Evolutionary conservation across 1,284 basidiomycete species (phyloP).

Genomic region (Rhodotorula sp.): DNA sequence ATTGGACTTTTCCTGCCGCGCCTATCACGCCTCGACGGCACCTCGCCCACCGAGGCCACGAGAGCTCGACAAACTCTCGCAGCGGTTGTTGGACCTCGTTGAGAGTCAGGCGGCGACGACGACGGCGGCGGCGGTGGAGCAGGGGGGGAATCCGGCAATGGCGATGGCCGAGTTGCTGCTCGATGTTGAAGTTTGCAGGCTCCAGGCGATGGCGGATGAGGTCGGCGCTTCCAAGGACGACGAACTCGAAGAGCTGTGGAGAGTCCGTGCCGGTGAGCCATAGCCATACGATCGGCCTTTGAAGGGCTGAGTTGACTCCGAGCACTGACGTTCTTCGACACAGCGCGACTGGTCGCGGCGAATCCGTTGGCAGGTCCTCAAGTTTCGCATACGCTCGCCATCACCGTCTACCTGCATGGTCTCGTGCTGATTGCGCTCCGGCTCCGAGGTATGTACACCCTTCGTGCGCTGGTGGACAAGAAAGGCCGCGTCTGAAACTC

Average conservation of each 20-base stretch:
- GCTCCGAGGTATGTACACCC: not conserved
- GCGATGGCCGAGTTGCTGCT: not conserved
- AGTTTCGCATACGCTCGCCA: not conserved
- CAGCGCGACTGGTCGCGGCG: not conserved
- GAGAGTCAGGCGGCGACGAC: not conserved
- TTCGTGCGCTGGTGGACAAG: too few relatives aligned
- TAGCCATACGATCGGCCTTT: too few relatives aligned
- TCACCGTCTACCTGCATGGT: not conserved
- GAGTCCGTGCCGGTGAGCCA: not conserved
- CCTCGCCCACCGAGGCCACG: not conserved
- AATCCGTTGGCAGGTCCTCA: conserved; percentile 1
- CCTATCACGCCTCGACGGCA: too few relatives aligned
- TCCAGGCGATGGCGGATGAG: not conserved
- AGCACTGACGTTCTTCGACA: not conserved
- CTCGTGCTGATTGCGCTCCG: conserved; percentile 6
- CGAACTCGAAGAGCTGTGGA: not conserved
- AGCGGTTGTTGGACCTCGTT: not conserved
- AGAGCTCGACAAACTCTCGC: not conserved
- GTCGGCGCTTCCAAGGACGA: not conserved
- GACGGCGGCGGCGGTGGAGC: too few relatives aligned
- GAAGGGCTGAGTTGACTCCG: too few relatives aligned
- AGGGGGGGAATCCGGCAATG: not conserved
- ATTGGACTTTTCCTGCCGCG: too few relatives aligned
- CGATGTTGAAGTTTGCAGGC: not conserved
- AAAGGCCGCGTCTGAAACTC: too few relatives aligned